Evolutionary conservation across 2,329 filamentous ascomycete species (phyloP).

Genomic region (Monosporascus ibericus): DNA sequence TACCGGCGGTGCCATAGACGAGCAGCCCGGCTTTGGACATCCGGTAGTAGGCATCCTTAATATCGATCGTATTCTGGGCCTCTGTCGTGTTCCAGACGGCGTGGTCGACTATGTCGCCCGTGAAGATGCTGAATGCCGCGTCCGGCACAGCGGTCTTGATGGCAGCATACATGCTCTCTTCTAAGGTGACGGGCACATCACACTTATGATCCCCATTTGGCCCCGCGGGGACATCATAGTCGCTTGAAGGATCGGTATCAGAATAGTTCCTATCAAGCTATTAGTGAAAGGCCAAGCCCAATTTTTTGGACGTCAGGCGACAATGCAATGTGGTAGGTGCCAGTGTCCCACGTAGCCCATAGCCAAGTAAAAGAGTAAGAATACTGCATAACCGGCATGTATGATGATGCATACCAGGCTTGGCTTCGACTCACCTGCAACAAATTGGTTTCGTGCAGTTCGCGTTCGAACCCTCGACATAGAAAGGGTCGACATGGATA

Average conservation of each 20-base stretch:
- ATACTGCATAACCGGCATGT: too few relatives aligned
- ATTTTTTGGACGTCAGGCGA: neutral
- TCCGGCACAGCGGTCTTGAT: slow-evolving; percentile 41
- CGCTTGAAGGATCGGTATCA: slow-evolving; percentile 39
- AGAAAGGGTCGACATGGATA: slow-evolving; percentile 52
- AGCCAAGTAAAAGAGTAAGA: too few relatives aligned
- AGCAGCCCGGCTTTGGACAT: slow-evolving; percentile 37
- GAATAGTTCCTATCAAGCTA: slow-evolving; percentile 34
- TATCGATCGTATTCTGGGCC: slow-evolving; percentile 20
- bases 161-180: slow-evolving; percentile 48
- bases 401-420: neutral
- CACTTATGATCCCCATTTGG: slow-evolving; percentile 48
- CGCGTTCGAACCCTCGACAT: slow-evolving; percentile 45
- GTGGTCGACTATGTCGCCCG: slow-evolving; percentile 52
- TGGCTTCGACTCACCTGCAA: slow-evolving; percentile 36
- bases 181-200: slow-evolving; percentile 43
- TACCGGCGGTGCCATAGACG: slow-evolving; percentile 49
- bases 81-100: slow-evolving; percentile 40
- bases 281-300: slow-evolving; percentile 3
- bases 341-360: too few relatives aligned
- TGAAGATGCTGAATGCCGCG: slow-evolving; percentile 51
- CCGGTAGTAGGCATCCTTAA: slow-evolving; percentile 40
- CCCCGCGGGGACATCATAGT: slow-evolving; percentile 42
- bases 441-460: slow-evolving; percentile 55
- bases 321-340: neutral